Percentiles rank a stretch among this genome's conserved stretches.
phyloP scores from a whole-genome alignment of 2,329 filamentous ascomycete species.

The Xylaria multiplex region DNA sequence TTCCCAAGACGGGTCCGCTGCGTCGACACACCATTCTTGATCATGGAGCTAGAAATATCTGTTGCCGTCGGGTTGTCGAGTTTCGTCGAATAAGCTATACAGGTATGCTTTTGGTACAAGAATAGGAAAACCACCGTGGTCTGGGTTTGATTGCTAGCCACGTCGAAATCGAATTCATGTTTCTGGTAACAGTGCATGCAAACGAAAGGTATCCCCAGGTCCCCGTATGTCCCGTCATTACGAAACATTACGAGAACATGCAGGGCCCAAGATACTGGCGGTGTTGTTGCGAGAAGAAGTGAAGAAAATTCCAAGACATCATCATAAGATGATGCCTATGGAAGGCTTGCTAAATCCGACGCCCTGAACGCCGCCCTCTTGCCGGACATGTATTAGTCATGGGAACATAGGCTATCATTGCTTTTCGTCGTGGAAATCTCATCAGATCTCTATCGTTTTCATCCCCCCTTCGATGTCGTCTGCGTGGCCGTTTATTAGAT shows the following conservation, averaged over 20 bases:
- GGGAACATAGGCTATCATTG: constrained; percentile 44
- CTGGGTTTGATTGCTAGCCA: not conserved
- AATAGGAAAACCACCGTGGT: constrained; percentile 36
- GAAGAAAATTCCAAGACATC: constrained; percentile 24
- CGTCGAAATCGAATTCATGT: constrained; percentile 5
- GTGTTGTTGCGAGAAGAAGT: constrained; percentile 7
- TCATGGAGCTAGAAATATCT: constrained; percentile 7
- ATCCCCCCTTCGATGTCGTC: constrained; percentile 61
- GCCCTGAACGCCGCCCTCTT: constrained; percentile 45
- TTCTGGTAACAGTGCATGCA: constrained; percentile 8
- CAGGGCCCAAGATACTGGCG: constrained; percentile 23
- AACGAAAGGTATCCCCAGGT: constrained; percentile 30
- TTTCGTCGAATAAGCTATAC: constrained; percentile 27
- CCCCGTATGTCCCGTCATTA: constrained; percentile 28
- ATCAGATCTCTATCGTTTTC: constrained; percentile 71
- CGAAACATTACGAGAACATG: constrained; percentile 25
- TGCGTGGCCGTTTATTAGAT: constrained; percentile 54
- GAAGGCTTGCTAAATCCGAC: constrained; percentile 36
- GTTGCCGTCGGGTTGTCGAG: not conserved
- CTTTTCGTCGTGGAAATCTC: constrained; percentile 42
- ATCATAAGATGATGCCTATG: constrained; percentile 36
- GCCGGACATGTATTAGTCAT: constrained; percentile 45
- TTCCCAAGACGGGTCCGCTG: constrained; percentile 4
- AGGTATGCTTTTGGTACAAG: constrained; percentile 46
- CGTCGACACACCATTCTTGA: constrained; percentile 18